Conservation (phyloP, 805 yeast genomes). For the Peterozyma xylosa region DNA sequence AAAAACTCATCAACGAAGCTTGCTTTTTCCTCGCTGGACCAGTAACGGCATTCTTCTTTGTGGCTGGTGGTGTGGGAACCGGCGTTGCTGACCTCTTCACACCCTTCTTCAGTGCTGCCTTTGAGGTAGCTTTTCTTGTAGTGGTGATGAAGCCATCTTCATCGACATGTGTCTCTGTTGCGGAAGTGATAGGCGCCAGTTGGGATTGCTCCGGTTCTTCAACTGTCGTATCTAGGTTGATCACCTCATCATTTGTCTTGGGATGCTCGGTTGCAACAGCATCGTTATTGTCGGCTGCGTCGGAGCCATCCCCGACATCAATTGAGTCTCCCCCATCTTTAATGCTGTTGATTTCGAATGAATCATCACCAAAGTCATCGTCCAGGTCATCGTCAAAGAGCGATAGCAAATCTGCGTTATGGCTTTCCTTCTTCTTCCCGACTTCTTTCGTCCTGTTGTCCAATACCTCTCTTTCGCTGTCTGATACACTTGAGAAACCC, state of each 20-base stretch:
- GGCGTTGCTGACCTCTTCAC: conserved; percentile 8
- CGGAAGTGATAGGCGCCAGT: conserved; percentile 12
- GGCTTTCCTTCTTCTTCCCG: conserved; percentile 4
- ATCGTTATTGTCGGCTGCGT: not conserved
- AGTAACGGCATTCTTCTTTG: conserved; percentile 7
- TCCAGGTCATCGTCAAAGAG: conserved; percentile 8
- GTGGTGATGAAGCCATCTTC: conserved; percentile 47
- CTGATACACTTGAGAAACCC: conserved; percentile 5
- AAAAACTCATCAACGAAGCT: conserved; percentile 39
- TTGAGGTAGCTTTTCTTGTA: conserved; percentile 9
- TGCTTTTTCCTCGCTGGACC: conserved; percentile 25
- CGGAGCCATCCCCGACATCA: not conserved
- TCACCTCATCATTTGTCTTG: not conserved
- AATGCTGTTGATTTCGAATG: not conserved
- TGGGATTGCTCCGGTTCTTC: conserved; percentile 6
- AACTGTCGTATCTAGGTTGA: not conserved
- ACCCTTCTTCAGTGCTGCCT: too few relatives aligned
- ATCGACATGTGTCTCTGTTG: conserved; percentile 22
- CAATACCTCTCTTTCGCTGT: not conserved
- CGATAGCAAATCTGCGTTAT: conserved; percentile 2
- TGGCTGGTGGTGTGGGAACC: conserved; percentile 11
- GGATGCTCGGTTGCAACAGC: not conserved
- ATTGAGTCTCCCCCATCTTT: conserved; percentile 2
- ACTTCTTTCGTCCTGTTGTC: not conserved
- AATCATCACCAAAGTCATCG: conserved; percentile 7